Evolutionary conservation across 164 flowering plant species (phyloP), one percentile per base, ranked within the genome.

Genomic region (Houttuynia cordata): DNA sequence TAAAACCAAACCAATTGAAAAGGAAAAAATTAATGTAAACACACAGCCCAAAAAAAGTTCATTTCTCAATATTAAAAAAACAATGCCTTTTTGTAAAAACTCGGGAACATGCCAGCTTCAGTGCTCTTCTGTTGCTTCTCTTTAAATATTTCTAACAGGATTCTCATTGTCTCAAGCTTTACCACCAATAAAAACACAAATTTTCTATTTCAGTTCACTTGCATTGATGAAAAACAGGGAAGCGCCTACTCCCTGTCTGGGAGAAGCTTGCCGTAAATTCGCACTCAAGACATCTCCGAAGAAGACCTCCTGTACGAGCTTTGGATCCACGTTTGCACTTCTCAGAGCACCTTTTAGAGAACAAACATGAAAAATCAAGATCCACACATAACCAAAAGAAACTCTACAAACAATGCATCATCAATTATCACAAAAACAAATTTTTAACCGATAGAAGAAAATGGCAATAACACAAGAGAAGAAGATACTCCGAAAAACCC

Each of bases 241-340:
- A 71, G 98, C 98, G 58, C 97, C 97, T 53, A 89, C 97, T 67
- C 96, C 98, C 74, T 93, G 98, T 62, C 96, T 83, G 55, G 98
- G 96, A 49, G 98, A 97, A 62, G 98, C 97, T 69, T 93, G 98
- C 34, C 98, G 97, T 59, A 93, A 73, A 80, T 93, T 93, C 45
- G 97, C 98, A 69, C 94, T 86, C 24, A 93, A 76, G 65, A 93
- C 98, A 76, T 93, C 90, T 34, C 98, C 98, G 72, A 93, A 90
- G 73, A 82, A 86, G 9, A 93, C 96, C 76, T 93, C 98, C 80
- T 93, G 87, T 54, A 93, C 98, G 24, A 83, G 81, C 10, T 84
- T 68, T 53, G 97, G 86, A 69, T 87, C 91, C 51, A 93, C 72
- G 62, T 76, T 82, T 45, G 98, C 91, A 71, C 91, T 82, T 64